These are phyloP conservation scores for Exophiala viscosa DNA, from an alignment of 2,329 filamentous ascomycete genomes.

Conservation along the genomic window DNA sequence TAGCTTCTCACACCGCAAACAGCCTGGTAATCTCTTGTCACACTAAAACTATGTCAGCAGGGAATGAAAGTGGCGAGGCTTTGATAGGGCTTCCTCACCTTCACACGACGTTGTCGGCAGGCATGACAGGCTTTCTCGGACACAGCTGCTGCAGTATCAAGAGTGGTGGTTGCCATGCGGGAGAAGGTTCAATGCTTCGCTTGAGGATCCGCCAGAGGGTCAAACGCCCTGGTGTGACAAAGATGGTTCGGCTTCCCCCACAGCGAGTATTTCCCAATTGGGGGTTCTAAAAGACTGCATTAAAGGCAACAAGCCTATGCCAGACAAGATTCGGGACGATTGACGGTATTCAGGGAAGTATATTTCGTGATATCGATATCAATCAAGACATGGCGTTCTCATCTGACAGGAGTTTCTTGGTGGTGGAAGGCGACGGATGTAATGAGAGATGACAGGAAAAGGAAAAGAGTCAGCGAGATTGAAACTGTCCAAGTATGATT, in stretches of 20 bases:
- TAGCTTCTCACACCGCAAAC: conserved; percentile 37
- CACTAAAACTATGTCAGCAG: conserved; percentile 31
- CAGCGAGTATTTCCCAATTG: not conserved
- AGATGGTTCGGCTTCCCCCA: not conserved
- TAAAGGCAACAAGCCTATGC: too few species aligned
- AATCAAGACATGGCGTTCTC: too few species aligned
- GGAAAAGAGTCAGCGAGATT: too few species aligned
- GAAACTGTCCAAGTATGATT: too few species aligned
- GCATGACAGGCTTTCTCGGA: conserved; percentile 23
- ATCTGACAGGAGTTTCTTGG: too few species aligned
- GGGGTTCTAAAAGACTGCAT: too few species aligned
- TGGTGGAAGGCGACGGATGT: too few species aligned
- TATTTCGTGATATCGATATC: too few species aligned
- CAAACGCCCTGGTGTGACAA: too few species aligned
- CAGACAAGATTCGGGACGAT: too few species aligned
- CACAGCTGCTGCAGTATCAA: conserved; percentile 2
- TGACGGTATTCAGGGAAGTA: too few species aligned
- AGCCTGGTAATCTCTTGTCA: conserved; percentile 39
- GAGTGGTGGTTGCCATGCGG: conserved; percentile 15
- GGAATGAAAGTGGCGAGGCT: not conserved
- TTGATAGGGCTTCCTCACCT: conserved; percentile 8
- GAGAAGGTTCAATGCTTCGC: not conserved
- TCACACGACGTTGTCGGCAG: conserved; percentile 23
- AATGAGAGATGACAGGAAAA: too few species aligned
- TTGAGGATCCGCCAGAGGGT: not conserved